Evolutionary conservation across 2,329 filamentous ascomycete species (phyloP), one percentile per base, ranked within the genome.

Genomic region (Pestalotiopsis sp.): DNA sequence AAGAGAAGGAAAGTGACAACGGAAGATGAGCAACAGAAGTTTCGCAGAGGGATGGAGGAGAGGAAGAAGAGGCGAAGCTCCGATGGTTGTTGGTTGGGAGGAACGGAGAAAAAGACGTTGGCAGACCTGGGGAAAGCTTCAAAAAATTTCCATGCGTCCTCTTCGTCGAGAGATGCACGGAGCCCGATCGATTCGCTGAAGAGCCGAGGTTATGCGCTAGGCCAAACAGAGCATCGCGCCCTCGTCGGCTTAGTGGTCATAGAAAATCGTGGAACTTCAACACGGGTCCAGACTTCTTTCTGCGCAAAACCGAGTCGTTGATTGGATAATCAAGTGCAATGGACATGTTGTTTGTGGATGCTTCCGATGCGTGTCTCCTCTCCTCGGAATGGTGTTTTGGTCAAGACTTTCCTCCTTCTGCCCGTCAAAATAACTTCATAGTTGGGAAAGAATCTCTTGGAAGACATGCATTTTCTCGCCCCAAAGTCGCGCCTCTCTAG

Each of bases 211-310:
- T 57, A 62, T 70, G 41, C 17, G 74, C 78, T 81, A 81, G 72
- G 3, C 79, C 73, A 0, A 64, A 75, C 72, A 1, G 0, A 74
- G 74, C 12, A 67, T 83, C 78, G 82, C 71, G 74, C 63, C 41
- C 23, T 65, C 41, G 25, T 61, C 38, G 69, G 69, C 71, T 65
- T 66, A 62, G 65, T 66, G 45, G 56, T 69, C 70, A 70, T 79
- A 69, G 77, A 79, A 79, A 75, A 78, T 73, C 75, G 71, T 79
- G 74, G 77, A 79, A 79, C 58, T 27, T 67, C 67, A 63, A 45
- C 38, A 52, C 36, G 45, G 31, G 17, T 31, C 63, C 52, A 31
- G 52, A 20, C 49, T 65, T 49, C 17, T 67, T 49, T 27, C n/a
- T 23, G 13, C 23, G 27, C 23, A 62, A 62, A 52, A 52, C 5